These are phyloP conservation scores for Ramichloridium luteum DNA, from an alignment of 2,329 filamentous ascomycete species.

Conservation along the genomic window DNA sequence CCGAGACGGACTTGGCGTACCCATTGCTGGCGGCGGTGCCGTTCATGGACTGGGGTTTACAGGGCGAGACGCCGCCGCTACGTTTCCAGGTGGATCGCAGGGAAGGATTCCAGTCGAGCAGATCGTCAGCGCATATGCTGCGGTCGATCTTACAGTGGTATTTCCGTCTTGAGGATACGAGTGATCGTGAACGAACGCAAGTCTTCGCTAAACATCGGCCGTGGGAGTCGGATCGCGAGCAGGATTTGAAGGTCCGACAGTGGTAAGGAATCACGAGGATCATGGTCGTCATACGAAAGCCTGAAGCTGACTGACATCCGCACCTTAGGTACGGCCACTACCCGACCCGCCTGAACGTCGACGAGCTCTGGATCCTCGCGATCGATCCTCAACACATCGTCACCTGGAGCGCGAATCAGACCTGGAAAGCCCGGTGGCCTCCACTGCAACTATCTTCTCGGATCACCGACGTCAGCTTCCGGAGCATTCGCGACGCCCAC, in stretches of 20 bases:
- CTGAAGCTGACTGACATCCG: no score
- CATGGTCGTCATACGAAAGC: no score
- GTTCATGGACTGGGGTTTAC: slow-evolving; percentile 32
- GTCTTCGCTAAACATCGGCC: slow-evolving; percentile 33
- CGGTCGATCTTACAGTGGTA: slow-evolving; percentile 32
- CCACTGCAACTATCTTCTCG: slow-evolving; percentile 30
- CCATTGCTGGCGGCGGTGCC: slow-evolving; percentile 31
- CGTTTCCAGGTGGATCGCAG: slow-evolving; percentile 31
- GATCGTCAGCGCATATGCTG: slow-evolving; percentile 28
- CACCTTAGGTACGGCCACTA: slow-evolving; percentile 33
- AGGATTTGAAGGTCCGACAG: slow-evolving; percentile 31
- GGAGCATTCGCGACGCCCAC: slow-evolving; percentile 29
- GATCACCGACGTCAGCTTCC: slow-evolving; percentile 31
- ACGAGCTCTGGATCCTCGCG: slow-evolving; percentile 33
- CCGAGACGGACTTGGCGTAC: slow-evolving; percentile 9
- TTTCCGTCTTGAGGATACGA: slow-evolving; percentile 32
- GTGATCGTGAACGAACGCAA: slow-evolving; percentile 29
- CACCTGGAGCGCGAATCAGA: slow-evolving; percentile 33
- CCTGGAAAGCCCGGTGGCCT: slow-evolving; percentile 33
- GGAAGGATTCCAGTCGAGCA: slow-evolving; percentile 29
- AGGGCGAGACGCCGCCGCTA: slow-evolving; percentile 27
- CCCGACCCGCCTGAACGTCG: slow-evolving; percentile 30
- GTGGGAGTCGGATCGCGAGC: slow-evolving; percentile 29
- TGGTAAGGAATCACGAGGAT: slow-evolving; percentile 26
- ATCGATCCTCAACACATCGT: slow-evolving; percentile 30